Evolutionary conservation across 2,329 filamentous ascomycete genomes (phyloP).

Genomic region (Ophiognomonia clavigignenti-juglandacearum): DNA sequence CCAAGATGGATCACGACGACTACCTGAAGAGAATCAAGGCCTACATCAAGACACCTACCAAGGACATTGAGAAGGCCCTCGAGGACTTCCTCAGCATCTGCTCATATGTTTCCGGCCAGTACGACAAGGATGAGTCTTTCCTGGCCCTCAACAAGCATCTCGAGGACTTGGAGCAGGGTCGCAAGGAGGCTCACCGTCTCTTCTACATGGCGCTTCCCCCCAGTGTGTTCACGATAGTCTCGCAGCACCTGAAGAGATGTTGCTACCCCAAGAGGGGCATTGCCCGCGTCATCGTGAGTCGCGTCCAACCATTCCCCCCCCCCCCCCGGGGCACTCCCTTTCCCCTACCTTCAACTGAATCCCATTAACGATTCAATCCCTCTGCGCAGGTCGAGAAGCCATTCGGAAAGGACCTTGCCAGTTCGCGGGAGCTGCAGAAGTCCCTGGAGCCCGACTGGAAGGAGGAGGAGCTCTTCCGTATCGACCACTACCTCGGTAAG

Average conservation of each 20-base stretch:
- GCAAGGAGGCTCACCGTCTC: conserved; percentile 80
- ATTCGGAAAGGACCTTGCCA: conserved; percentile 93
- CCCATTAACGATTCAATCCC: conserved; percentile 17
- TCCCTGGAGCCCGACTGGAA: conserved; percentile 97
- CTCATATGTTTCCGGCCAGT: conserved; percentile 94
- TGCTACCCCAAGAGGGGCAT: conserved; percentile 92
- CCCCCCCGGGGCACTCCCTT: neutral
- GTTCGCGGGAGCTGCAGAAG: conserved; percentile 90
- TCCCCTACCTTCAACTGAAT: neutral
- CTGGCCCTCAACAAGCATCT: conserved; percentile 79
- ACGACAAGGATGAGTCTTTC: conserved; percentile 96
- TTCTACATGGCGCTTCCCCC: conserved; percentile 99
- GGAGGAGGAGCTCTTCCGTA: conserved; percentile 97
- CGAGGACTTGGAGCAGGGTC: conserved; percentile 75
- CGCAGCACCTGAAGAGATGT: conserved; percentile 93
- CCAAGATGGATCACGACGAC: conserved; percentile 98
- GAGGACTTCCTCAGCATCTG: conserved; percentile 84
- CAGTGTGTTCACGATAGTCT: conserved; percentile 96
- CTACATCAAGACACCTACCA: conserved; percentile 98
- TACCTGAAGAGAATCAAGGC: conserved; percentile 92
- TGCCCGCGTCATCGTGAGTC: conserved; percentile 83
- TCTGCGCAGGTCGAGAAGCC: conserved; percentile 85
- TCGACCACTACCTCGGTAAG: conserved; percentile 98
- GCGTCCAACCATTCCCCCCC: neutral
- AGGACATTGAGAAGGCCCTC: conserved; percentile 93